Evolutionary conservation across 306 rosid species (phyloP), one percentile per base, ranked within the genome.

Genomic region (Rosa chinensis): DNA sequence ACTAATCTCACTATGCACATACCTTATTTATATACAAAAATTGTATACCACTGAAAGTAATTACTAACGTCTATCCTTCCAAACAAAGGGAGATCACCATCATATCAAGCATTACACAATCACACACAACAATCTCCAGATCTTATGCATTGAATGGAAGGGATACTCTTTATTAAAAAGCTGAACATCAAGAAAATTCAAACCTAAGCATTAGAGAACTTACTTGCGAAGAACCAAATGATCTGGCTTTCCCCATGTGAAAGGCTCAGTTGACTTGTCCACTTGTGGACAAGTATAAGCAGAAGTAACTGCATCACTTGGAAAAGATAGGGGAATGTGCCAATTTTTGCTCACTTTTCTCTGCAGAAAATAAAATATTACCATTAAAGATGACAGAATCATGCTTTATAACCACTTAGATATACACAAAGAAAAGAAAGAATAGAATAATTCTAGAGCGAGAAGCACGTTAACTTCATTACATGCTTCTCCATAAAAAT

Each of bases 301-400:
- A 85, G 89, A 87, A 78, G 88, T 86, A 82, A 94, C 99, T 32
- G 89, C 85, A 82, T 88, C 94, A 84, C 99, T 92, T 32, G 97
- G 99, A 86, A 94, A 94, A 74, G 93, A 83, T 61, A 87, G 76
- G 73, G 99, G 97, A 67, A 94, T 88, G 66, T 94, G 97, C 99
- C 99, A 94, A 85, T 94, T 94, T 90, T 94, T 94, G 93, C 99
- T 94, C 80, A 94, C 90, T 84, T 94, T 94, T 87, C 99, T 94
- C 99, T 94, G 89, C 70, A 79, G 40, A 64, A 76, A 74, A 66
- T 64, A 47, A 39, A 52, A 73, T 37, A 37, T 37, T 56, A 50
- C 45, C 44, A 50, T 45, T 44, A 72, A 35, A n/a, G 74, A 76
- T 53, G 35, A 10, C n/a, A 23, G n/a, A 11, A 66, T 48, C 50